Conservation (phyloP, 192 early-diverging fungal genomes). For the Backusella liffmaniae region DNA sequence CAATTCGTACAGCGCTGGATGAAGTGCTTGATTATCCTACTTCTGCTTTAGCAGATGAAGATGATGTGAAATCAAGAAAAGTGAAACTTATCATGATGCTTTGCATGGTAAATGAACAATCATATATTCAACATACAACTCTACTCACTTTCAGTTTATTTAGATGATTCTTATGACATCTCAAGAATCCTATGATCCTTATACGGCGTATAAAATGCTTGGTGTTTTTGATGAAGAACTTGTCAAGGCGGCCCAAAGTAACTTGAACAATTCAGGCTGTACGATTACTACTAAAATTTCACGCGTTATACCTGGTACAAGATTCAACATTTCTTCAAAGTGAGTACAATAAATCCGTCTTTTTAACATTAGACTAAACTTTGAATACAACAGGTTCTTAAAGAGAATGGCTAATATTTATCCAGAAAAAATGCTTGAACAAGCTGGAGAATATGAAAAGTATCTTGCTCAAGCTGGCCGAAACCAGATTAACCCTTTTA, state of each 20-base stretch:
- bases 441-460: background rate
- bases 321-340: background rate
- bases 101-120: background rate
- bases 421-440: background rate
- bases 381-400: background rate
- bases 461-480: background rate
- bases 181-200: slow-evolving; percentile 9
- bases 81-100: background rate
- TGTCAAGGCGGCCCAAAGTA: background rate
- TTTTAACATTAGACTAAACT: background rate
- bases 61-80: background rate
- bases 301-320: slow-evolving; percentile 8
- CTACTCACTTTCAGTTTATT: background rate
- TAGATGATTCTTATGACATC: slow-evolving; percentile 14
- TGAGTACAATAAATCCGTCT: background rate
- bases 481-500: background rate
- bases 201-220: background rate
- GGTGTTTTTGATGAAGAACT: background rate
- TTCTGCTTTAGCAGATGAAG: background rate
- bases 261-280: background rate
- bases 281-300: background rate
- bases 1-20: background rate
- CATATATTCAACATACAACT: background rate
- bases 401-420: background rate
- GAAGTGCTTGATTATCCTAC: background rate